Evolutionary conservation across 441 rosid species (phyloP), one percentile per base, ranked within the genome.

Genomic region (Populus hybrid): DNA sequence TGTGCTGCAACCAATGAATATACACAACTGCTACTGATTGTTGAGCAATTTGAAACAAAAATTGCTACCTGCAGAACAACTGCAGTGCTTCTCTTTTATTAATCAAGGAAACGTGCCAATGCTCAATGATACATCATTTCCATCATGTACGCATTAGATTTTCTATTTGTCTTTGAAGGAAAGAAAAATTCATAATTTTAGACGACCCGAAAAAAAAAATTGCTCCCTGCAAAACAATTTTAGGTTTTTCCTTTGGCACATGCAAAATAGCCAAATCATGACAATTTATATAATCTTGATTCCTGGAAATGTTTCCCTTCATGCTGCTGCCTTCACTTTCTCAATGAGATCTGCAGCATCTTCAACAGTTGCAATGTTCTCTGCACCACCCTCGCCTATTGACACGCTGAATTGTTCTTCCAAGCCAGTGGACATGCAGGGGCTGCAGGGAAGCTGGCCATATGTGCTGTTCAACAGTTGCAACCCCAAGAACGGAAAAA

Each of bases 291-390:
- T 46, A 4, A 7, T 14, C 38, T 57, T 26, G 9, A 61, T 6
- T 34, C 10, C 61, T 7, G 28, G 12, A 46, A 68, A 32, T 19
- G 10, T 7, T 34, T 42, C 46, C 42, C 80, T 76, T 63, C 83
- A 78, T 5, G 86, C 64, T 3, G 85, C 82, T 4, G 85, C 82
- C 86, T 84, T 83, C 69, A 90, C 87, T 82, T 89, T 88, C 83
- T 85, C 87, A 6, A 90, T 86, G 75, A 90, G 85, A 81, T 87
- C 88, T 1, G 94, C 92, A 7, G 94, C 94, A 50, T 89, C 92
- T 81, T 88, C 87, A 82, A 89, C 90, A 9, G 92, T 89, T 3
- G 78, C 76, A 34, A 87, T 85, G 81, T 88, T 86, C 80, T 90
- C 88, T 0, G 91, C 94, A 32, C 92, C 92, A 3, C 80, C 83